A percentile compares a stretch with the other conserved stretches of the same genome.
phyloP scores from a whole-genome alignment of 371 early-diverging fungal species.

The Polyrhizophydium stewartii region DNA sequence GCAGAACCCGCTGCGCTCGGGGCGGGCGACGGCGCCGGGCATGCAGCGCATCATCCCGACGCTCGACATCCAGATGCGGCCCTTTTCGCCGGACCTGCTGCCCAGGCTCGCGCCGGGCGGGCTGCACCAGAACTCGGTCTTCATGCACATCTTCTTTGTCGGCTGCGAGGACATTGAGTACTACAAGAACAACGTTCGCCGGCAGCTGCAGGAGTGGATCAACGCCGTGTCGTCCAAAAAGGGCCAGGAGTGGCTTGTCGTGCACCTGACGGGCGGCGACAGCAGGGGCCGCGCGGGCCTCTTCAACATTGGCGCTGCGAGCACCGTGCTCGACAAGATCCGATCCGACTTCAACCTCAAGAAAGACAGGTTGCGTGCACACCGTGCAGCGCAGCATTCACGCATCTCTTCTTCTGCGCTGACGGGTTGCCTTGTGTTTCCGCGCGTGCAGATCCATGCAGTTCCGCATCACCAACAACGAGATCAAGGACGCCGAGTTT shows the following conservation, averaged over 20 bases:
- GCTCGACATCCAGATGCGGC: slow-evolving; percentile 65
- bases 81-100: slow-evolving; percentile 58
- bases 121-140: slow-evolving; percentile 59
- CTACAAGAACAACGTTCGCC: slow-evolving; percentile 69
- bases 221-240: slow-evolving; percentile 67
- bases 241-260: slow-evolving; percentile 90
- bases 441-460: slow-evolving; percentile 17
- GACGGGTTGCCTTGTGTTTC: neutral
- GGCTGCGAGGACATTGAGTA: slow-evolving; percentile 82
- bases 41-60: slow-evolving; percentile 14
- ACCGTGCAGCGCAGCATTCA: no score
- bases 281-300: slow-evolving; percentile 32
- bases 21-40: slow-evolving; percentile 47
- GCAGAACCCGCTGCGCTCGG: slow-evolving; percentile 69
- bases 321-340: slow-evolving; percentile 72
- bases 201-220: slow-evolving; percentile 81
- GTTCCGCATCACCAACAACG: slow-evolving; percentile 10
- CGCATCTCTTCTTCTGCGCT: neutral
- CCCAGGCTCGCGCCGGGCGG: slow-evolving; percentile 54
- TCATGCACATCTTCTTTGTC: slow-evolving; percentile 77
- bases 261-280: slow-evolving; percentile 76
- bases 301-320: slow-evolving; percentile 37
- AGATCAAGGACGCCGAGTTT: slow-evolving; percentile 54
- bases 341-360: slow-evolving; percentile 79
- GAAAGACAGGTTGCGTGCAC: slow-evolving; percentile 44